These are phyloP conservation scores for Colletotrichum sp. DNA, from an alignment of 2,329 filamentous ascomycete genomes.

Conservation along the genomic window DNA sequence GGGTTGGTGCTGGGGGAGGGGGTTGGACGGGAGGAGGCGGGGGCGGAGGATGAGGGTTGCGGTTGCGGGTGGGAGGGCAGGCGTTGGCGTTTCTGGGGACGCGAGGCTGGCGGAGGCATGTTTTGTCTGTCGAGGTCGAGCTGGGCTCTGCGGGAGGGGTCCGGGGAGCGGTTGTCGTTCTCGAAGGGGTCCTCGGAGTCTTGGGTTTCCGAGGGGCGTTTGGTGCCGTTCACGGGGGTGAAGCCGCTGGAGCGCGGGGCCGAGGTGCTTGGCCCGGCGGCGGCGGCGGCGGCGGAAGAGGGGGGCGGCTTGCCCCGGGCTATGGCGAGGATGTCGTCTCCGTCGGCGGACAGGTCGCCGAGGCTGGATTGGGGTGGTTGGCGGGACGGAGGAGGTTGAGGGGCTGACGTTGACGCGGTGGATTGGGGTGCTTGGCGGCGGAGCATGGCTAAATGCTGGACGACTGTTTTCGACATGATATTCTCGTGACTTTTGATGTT, in stretches of 20 bases:
- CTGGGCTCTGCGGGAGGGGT: slow-evolving; percentile 27
- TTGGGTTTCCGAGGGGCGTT: background rate
- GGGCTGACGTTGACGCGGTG: background rate
- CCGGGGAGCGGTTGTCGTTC: slow-evolving; percentile 18
- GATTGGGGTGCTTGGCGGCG: background rate
- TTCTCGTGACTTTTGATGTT: background rate
- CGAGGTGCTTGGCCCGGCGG: background rate
- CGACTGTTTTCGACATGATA: background rate
- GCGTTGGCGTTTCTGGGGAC: background rate
- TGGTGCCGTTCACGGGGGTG: slow-evolving; percentile 4
- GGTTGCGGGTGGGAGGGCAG: background rate
- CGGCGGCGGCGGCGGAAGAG: background rate
- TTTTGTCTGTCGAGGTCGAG: slow-evolving; percentile 24
- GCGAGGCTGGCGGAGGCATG: slow-evolving; percentile 14
- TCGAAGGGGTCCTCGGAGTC: slow-evolving; percentile 25
- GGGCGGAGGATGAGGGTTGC: background rate
- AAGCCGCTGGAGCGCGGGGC: background rate
- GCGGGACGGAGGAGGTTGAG: background rate
- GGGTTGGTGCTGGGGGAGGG: background rate
- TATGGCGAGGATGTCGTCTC: background rate
- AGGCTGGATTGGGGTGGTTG: background rate
- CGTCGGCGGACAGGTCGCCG: background rate
- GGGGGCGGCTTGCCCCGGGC: background rate
- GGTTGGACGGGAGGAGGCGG: slow-evolving; percentile 6
- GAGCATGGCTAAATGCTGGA: slow-evolving; percentile 3